Evolutionary conservation across 148 eudicot genomes (phyloP).

Genomic region (Fagopyrum esculentum): DNA sequence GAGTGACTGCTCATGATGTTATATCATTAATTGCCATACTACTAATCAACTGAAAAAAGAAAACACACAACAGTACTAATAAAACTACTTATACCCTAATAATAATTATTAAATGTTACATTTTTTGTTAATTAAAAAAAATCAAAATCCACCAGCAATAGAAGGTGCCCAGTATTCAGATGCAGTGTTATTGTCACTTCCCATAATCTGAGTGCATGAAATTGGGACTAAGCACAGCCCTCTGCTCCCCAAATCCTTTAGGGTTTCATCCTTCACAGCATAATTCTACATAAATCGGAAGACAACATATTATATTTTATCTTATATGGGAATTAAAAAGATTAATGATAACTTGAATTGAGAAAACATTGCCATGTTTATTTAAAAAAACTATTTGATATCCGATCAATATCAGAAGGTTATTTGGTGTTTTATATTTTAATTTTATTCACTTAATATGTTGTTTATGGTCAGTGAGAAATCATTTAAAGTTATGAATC

Average conservation of each 20-base stretch:
- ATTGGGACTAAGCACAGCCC: slow-evolving; percentile 77
- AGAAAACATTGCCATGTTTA: background rate
- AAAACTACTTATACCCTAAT: background rate
- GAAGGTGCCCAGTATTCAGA: slow-evolving; percentile 74
- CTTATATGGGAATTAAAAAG: background rate
- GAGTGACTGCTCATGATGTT: slow-evolving; percentile 47
- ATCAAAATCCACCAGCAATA: slow-evolving; percentile 49
- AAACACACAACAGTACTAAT: background rate
- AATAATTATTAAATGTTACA: background rate
- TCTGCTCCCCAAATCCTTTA: slow-evolving; percentile 57
- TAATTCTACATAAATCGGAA: slow-evolving; percentile 5
- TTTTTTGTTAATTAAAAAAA: background rate
- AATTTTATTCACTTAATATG: too few relatives aligned
- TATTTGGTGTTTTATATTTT: too few relatives aligned
- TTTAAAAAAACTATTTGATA: background rate
- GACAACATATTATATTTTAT: background rate
- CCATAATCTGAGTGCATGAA: slow-evolving; percentile 53
- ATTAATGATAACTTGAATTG: background rate
- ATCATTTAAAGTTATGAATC: too few relatives aligned
- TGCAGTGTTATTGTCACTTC: slow-evolving; percentile 48
- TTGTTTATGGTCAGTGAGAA: too few relatives aligned
- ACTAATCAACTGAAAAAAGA: slow-evolving; percentile 13
- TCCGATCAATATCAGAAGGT: background rate
- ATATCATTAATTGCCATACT: slow-evolving; percentile 18
- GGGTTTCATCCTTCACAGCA: background rate